Conservation (phyloP, 352 stramenopile genomes). For the Hyphochytrium catenoides region DNA sequence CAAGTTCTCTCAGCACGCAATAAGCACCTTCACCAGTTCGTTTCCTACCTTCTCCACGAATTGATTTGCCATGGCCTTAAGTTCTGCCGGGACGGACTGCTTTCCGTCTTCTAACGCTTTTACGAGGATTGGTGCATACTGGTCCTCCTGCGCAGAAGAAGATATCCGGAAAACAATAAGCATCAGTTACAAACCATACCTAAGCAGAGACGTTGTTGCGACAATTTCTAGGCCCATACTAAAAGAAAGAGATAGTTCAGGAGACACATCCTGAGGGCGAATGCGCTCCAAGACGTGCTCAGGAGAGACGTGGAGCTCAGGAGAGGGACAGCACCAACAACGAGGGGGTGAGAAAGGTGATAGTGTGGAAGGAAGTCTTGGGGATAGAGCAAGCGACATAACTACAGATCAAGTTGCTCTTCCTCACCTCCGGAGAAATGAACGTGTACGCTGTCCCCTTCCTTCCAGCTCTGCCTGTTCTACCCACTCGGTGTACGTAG, state of each 20-base stretch:
- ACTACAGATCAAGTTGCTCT: no score
- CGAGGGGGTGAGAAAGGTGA: no score
- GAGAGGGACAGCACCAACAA: no score
- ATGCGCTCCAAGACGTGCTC: no score
- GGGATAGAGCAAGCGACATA: no score
- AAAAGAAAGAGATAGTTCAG: background rate
- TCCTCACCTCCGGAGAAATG: conserved; percentile 74
- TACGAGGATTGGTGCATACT: conserved; percentile 90
- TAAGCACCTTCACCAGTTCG: no score
- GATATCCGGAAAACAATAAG: no score
- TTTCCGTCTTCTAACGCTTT: conserved; percentile 77
- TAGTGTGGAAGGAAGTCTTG: no score
- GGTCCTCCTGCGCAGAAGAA: conserved; percentile 74
- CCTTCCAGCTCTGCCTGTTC: conserved; percentile 79
- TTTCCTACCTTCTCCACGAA: conserved; percentile 78
- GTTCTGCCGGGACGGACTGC: conserved; percentile 43
- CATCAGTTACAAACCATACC: conserved; percentile 2
- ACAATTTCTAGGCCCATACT: background rate
- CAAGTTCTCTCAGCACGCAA: no score
- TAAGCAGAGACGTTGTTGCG: conserved; percentile 2
- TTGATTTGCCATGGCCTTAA: conserved; percentile 67
- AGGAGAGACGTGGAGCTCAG: no score
- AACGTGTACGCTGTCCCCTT: conserved; percentile 98
- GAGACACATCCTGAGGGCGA: no score
- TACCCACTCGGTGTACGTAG: conserved; percentile 95